phyloP scores from a whole-genome alignment of 768 basidiomycete genomes.

The Amanita jacksonii region DNA sequence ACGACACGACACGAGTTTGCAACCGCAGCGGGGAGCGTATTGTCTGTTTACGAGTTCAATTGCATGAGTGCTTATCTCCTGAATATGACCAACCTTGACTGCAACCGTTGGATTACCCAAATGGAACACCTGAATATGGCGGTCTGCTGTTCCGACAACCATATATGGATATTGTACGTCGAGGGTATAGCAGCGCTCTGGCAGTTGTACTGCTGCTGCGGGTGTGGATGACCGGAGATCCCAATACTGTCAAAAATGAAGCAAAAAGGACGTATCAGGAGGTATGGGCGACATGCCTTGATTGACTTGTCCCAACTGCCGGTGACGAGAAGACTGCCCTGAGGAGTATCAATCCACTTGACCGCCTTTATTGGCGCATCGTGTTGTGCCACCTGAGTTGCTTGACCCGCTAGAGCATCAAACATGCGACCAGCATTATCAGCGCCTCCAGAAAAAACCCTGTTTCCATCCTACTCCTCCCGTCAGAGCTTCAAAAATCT shows the following conservation, averaged over 20 bases:
- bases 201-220: conserved; percentile 67
- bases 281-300: conserved; percentile 51
- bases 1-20: conserved; percentile 83
- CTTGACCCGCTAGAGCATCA: conserved; percentile 75
- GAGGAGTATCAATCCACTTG: conserved; percentile 69
- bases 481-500: too few species aligned
- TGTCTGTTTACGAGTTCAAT: conserved; percentile 32
- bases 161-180: conserved; percentile 75
- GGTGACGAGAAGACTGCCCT: conserved; percentile 72
- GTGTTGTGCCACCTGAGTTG: conserved; percentile 80
- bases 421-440: conserved; percentile 95
- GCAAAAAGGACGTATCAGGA: neutral
- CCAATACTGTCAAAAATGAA: conserved; percentile 62
- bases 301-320: conserved; percentile 98
- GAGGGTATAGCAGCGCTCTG: conserved; percentile 85
- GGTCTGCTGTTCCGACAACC: conserved; percentile 89
- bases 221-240: conserved; percentile 72
- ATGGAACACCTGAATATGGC: conserved; percentile 85
- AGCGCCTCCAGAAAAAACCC: conserved; percentile 85
- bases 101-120: conserved; percentile 69
- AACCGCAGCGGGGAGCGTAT: conserved; percentile 84
- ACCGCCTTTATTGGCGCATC: conserved; percentile 83
- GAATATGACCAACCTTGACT: conserved; percentile 47
- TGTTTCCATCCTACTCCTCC: conserved; percentile 77
- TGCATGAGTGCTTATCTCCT: neutral